Evolutionary conservation across 257 asterid species (phyloP), one percentile per base, ranked within the genome.

Genomic region (Rhazya stricta): DNA sequence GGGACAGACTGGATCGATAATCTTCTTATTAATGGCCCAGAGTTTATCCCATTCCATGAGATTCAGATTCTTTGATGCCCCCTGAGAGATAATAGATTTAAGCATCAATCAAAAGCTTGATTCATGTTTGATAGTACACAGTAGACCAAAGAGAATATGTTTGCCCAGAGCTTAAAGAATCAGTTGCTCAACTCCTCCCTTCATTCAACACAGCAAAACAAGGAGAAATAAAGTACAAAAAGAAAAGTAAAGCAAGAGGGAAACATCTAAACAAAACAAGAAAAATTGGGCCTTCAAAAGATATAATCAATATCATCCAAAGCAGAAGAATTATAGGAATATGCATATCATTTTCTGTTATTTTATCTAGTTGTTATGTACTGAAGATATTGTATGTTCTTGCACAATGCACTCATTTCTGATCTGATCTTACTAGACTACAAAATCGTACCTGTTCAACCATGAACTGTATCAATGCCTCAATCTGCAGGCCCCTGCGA

Each of bases 41-140:
- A 94, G 91, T 82, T 94, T 94, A 83, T 92, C 97, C 99, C 99
- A 94, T 75, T 94, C 99, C 99, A 92, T 90, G 54, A 92, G 97
- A 87, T 94, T 94, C 81, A 94, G 92, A 83, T 94, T 92, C 89
- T 92, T 94, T n/a, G 99, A 94, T 71, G 99, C 97, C 82, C 99
- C 99, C 99, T 94, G 67, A 69, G 75, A 71, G 25, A 74, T 15
- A 23, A 61, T 67, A 69, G 10, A 16, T 43, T 77, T 12, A 25
- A 45, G 78, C 48, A 70, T 62, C 34, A 71, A 13, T 18, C 8
- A 60, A 41, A 60, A 41, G 36, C 29, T 29, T 61, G 60, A 42
- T 11, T 9, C n/a, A n/a, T 0, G 75, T 23, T 6, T 29, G 36
- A 1, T 9, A 30, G 60, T 25, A 27, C 37, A 29, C 7, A 71